These are phyloP conservation scores for Sambucus nigra DNA, from an alignment of 129 eudicot genomes.

Conservation along the genomic window DNA sequence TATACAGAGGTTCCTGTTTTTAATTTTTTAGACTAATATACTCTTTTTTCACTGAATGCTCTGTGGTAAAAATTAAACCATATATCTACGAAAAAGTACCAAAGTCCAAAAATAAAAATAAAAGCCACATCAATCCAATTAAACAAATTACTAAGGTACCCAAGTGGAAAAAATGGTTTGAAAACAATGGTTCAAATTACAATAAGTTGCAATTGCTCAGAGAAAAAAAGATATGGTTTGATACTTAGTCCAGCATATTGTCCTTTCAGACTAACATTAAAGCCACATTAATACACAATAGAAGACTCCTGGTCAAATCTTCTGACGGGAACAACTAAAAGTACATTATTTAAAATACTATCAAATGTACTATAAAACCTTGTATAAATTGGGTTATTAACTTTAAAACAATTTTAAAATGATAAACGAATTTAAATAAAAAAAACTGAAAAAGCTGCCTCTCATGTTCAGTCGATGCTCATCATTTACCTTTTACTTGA, in stretches of 20 bases:
- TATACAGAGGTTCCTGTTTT: no score
- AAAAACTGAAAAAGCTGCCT: slow-evolving; percentile 7
- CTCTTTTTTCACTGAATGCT: no score
- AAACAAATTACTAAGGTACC: no score
- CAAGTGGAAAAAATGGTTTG: no score
- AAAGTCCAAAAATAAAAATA: no score
- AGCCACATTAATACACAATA: slow-evolving; percentile 48
- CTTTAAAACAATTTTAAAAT: not conserved
- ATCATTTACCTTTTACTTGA: slow-evolving; percentile 50
- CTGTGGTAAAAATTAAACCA: no score
- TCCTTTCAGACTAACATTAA: slow-evolving; percentile 51
- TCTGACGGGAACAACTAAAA: slow-evolving; percentile 49
- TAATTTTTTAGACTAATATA: no score
- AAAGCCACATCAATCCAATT: no score
- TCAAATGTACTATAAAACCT: not conserved
- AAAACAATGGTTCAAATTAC: not conserved
- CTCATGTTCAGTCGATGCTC: slow-evolving; percentile 69
- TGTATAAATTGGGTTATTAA: no score
- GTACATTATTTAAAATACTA: slow-evolving; percentile 79
- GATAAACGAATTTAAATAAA: not conserved
- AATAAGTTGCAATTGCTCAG: not conserved
- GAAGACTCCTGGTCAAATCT: slow-evolving; percentile 35
- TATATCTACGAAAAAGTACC: no score
- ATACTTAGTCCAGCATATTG: slow-evolving; percentile 58
- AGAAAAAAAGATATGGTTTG: not conserved